Evolutionary conservation across 257 asterid species (phyloP).

Genomic region (Eustoma russellianum): DNA sequence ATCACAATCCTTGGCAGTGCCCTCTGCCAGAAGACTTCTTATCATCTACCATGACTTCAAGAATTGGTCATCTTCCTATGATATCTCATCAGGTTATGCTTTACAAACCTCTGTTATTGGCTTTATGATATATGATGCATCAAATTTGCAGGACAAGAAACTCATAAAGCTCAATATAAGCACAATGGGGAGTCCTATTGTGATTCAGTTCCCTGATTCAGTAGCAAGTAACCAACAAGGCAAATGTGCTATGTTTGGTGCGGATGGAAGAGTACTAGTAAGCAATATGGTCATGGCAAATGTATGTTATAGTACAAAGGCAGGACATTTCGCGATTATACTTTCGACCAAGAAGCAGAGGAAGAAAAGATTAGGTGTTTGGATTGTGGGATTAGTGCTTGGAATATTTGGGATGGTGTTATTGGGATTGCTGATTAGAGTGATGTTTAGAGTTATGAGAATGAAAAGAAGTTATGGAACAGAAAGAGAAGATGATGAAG

Average conservation of each 20-base stretch:
- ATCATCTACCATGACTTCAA: conserved; percentile 64
- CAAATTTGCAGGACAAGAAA: conserved; percentile 23
- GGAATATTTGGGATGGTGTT: conserved; percentile 36
- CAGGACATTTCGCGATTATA: conserved; percentile 55
- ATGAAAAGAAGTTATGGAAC: conserved; percentile 32
- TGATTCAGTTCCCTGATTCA: conserved; percentile 27
- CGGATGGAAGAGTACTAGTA: conserved; percentile 27
- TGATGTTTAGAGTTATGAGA: conserved; percentile 22
- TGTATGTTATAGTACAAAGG: conserved; percentile 37
- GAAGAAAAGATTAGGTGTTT: conserved; percentile 19
- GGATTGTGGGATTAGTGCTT: conserved; percentile 42
- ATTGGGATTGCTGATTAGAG: conserved; percentile 23
- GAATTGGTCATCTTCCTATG: conserved; percentile 58
- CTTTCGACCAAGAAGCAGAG: conserved; percentile 21
- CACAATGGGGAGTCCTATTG: conserved; percentile 43
- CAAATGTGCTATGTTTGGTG: conserved; percentile 53
- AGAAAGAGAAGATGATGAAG: conserved; percentile 59
- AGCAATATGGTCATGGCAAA: conserved; percentile 25
- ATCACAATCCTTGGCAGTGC: conserved; percentile 48
- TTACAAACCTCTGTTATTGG: conserved; percentile 55
- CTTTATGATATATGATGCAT: conserved; percentile 52
- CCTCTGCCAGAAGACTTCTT: conserved; percentile 49
- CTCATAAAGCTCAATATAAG: conserved; percentile 39
- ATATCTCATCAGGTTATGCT: conserved; percentile 48
- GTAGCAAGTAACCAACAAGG: conserved; percentile 1